Percentiles rank a stretch among this genome's conserved stretches.
phyloP scores from a whole-genome alignment of 148 eudicot species.

The Camellia sinensis region DNA sequence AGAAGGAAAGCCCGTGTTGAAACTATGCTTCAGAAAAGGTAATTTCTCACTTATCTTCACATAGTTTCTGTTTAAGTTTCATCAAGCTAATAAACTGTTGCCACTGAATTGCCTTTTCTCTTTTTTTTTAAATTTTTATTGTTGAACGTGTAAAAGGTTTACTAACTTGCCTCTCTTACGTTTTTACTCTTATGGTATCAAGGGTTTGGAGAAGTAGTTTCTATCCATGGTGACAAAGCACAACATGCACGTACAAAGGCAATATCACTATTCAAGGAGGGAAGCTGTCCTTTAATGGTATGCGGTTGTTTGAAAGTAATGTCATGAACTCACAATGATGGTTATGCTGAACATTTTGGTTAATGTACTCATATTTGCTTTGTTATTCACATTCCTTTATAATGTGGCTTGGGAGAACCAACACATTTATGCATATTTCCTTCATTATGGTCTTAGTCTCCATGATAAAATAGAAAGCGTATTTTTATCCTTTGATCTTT shows the following conservation, averaged over 20 bases:
- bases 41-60: neutral
- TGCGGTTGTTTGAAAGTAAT: constrained; percentile 13
- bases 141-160: neutral
- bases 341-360: neutral
- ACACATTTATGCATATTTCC: neutral
- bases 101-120: neutral
- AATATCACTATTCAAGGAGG: constrained; percentile 74
- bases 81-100: neutral
- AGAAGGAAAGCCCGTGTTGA: constrained; percentile 92
- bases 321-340: neutral
- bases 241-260: constrained; percentile 85
- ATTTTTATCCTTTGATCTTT: neutral
- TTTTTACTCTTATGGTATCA: constrained; percentile 17
- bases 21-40: constrained; percentile 80
- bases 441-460: neutral
- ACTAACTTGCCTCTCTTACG: neutral
- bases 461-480: neutral
- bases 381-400: neutral
- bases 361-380: neutral
- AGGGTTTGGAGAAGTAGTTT: constrained; percentile 97
- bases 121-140: neutral
- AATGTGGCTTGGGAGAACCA: neutral
- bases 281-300: constrained; percentile 83
- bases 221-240: constrained; percentile 89
- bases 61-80: neutral